Percentiles rank a stretch among this genome's conserved stretches.
Evolutionary conservation across 225 moss, liverwort and hornwort species (phyloP).

Genomic region (Pleurozium schreberi): DNA sequence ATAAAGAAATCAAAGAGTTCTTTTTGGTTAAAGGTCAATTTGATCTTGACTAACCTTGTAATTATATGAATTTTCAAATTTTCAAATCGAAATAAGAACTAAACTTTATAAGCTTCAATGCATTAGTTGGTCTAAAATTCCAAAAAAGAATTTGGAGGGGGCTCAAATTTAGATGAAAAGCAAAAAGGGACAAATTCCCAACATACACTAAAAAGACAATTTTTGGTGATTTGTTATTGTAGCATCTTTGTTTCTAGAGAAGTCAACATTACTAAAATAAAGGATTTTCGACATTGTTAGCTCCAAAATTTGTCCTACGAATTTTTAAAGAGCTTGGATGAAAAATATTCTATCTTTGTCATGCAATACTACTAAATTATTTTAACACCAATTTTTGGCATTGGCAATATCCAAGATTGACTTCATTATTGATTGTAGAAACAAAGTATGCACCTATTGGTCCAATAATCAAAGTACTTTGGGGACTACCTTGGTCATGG

Average conservation of each 20-base stretch:
- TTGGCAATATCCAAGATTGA: fast-evolving
- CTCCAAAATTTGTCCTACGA: not conserved
- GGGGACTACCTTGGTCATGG: too few species aligned
- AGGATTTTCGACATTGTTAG: not conserved
- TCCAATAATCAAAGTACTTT: not conserved
- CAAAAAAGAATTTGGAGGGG: too few species aligned
- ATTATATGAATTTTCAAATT: not conserved
- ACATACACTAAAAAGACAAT: not conserved
- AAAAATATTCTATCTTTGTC: not conserved
- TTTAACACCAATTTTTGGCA: not conserved
- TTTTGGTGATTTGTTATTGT: too few species aligned
- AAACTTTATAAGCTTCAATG: not conserved
- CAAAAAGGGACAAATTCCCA: not conserved
- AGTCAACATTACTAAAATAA: not conserved
- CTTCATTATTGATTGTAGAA: too few species aligned
- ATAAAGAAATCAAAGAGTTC: too few species aligned
- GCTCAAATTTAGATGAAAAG: not conserved
- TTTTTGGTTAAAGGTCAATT: not conserved
- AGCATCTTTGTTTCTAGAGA: not conserved
- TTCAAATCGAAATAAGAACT: not conserved
- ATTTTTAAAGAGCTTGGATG: not conserved
- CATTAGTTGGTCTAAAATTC: not conserved
- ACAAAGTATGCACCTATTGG: too few species aligned
- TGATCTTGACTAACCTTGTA: not conserved
- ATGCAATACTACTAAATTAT: not conserved